A percentile compares a stretch with the other conserved stretches of the same genome.
phyloP scores from a whole-genome alignment of 441 rosid genomes.

The Eutrema salsugineum region DNA sequence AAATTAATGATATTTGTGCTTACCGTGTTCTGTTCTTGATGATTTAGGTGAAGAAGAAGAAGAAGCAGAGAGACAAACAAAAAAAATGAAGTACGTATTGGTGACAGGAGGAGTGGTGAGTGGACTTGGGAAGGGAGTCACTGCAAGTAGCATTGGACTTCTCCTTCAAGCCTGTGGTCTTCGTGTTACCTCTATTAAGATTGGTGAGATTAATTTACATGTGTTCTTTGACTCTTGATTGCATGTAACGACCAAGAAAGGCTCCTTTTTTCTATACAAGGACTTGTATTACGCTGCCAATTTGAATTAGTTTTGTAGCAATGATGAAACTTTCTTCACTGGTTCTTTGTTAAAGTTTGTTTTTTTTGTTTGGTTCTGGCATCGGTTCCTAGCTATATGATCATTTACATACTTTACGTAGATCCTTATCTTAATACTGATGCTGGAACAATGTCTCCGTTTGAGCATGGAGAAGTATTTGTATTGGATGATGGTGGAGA shows the following conservation, averaged over 20 bases:
- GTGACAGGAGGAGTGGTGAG: conserved; percentile 88
- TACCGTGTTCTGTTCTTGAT: neutral
- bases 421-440: conserved; percentile 85
- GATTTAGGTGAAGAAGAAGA: conserved; percentile 19
- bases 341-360: neutral
- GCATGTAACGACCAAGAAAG: neutral
- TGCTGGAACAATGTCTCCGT: conserved; percentile 93
- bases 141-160: conserved; percentile 71
- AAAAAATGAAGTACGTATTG: conserved; percentile 76
- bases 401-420: conserved; percentile 25
- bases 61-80: conserved; percentile 4
- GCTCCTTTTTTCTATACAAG: neutral
- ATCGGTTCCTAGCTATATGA: neutral
- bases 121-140: conserved; percentile 69
- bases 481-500: conserved; percentile 88
- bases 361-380: neutral
- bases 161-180: conserved; percentile 67
- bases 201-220: conserved; percentile 42
- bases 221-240: neutral
- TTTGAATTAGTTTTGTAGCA: neutral
- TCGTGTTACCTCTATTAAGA: conserved; percentile 84
- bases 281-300: neutral
- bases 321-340: neutral
- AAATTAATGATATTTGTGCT: neutral
- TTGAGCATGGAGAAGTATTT: conserved; percentile 86